phyloP scores from a whole-genome alignment of 495 filamentous ascomycete species.

The Daldinia loculata region DNA sequence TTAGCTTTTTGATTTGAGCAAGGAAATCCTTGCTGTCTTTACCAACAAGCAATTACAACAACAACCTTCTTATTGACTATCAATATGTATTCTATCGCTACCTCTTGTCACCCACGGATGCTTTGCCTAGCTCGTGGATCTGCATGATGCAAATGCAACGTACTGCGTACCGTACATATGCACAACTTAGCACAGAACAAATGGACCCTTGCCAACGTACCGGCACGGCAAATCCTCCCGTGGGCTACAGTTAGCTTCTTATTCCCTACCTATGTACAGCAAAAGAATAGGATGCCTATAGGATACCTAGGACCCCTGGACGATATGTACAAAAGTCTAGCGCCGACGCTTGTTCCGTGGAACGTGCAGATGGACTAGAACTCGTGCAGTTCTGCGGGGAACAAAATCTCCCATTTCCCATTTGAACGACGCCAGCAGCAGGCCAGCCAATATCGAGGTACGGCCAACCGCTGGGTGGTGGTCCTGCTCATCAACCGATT shows the following conservation, averaged over 20 bases:
- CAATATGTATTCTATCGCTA: conserved; percentile 1
- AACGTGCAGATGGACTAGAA: conserved; percentile 19
- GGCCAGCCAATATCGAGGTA: conserved; percentile 58
- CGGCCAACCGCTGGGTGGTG: conserved; percentile 54
- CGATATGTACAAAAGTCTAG: conserved; percentile 16
- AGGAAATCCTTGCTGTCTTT: not conserved
- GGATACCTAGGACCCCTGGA: no score
- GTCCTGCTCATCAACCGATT: conserved; percentile 41
- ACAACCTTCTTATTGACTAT: not conserved
- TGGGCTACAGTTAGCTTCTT: no score
- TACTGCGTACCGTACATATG: conserved; percentile 26
- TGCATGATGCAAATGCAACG: conserved; percentile 30
- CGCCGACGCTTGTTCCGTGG: conserved; percentile 44
- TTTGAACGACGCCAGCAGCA: conserved; percentile 22
- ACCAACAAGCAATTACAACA: not conserved
- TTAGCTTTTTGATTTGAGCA: not conserved
- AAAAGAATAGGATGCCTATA: no score
- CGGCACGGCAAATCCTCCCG: conserved; percentile 41
- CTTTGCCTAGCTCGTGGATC: conserved; percentile 26
- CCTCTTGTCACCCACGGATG: not conserved
- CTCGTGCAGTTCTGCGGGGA: conserved; percentile 28
- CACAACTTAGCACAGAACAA: conserved; percentile 42
- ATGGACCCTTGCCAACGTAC: conserved; percentile 36
- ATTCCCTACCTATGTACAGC: no score
- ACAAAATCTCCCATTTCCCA: conserved; percentile 32